Percentiles rank a stretch among this genome's conserved stretches.
phyloP scores from a whole-genome alignment of 2,329 filamentous ascomycete species.

The Parastagonospora nodorum region DNA sequence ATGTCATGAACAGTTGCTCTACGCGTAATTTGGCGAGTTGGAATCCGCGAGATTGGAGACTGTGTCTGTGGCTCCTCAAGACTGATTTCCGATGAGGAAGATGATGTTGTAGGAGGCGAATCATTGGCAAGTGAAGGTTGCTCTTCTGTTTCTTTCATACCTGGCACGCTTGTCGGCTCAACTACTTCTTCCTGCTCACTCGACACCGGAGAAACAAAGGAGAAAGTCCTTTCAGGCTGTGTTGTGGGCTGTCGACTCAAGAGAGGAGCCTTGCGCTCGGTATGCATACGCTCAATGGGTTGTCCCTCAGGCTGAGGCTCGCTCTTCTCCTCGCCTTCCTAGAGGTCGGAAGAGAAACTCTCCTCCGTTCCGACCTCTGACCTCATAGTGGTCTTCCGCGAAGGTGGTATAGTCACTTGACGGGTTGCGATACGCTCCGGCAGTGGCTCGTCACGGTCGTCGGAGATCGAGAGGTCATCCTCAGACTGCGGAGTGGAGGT shows the following conservation, averaged over 20 bases:
- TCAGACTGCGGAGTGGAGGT: neutral
- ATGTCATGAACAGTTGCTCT: neutral
- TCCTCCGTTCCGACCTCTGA: neutral
- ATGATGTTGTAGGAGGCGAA: neutral
- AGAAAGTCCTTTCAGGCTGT: conserved; percentile 1
- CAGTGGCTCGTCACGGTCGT: neutral
- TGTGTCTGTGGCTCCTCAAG: neutral
- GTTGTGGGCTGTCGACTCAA: neutral
- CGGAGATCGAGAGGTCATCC: neutral
- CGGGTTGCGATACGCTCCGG: neutral
- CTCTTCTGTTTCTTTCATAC: no score
- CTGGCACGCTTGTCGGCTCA: neutral
- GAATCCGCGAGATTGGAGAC: neutral
- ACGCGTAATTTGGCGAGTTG: neutral
- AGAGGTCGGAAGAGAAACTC: neutral
- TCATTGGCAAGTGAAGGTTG: no score
- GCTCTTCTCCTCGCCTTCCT: neutral
- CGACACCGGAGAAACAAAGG: neutral
- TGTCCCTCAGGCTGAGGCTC: neutral
- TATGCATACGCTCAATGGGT: neutral
- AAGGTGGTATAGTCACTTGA: neutral
- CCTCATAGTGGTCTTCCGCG: neutral
- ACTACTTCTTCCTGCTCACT: neutral
- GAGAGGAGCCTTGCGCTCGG: neutral
- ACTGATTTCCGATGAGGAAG: neutral